These are phyloP conservation scores for Thecaphora frezii DNA, from an alignment of 1,284 basidiomycete species.

Conservation along the genomic window DNA sequence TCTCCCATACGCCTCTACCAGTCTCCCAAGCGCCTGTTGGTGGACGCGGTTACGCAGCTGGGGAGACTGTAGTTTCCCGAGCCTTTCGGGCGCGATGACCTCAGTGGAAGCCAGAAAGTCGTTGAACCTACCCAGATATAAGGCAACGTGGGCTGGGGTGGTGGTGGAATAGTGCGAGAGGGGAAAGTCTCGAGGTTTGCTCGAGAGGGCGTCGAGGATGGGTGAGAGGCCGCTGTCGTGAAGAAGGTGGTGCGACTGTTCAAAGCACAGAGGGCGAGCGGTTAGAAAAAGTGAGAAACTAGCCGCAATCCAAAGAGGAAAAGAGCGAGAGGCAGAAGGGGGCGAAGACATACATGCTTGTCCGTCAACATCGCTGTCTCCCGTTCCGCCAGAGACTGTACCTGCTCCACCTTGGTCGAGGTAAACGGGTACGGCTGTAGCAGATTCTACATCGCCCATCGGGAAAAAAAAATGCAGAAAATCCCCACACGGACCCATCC, in stretches of 20 bases:
- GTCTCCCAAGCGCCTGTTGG: slow-evolving; percentile 8
- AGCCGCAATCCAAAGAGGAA: no score
- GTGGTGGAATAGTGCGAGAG: slow-evolving; percentile 4
- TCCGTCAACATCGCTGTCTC: neutral
- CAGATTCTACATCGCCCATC: slow-evolving; percentile 1
- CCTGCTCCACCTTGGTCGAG: slow-evolving; percentile 6
- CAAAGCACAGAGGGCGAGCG: no score
- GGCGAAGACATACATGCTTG: neutral
- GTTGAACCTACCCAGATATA: slow-evolving; percentile 17
- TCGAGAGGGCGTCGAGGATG: slow-evolving; percentile 5
- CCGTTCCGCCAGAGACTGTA: slow-evolving; percentile 1
- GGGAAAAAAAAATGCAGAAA: no score
- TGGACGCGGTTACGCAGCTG: slow-evolving; percentile 21
- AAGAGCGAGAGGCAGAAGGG: neutral
- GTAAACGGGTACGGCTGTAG: slow-evolving; percentile 17
- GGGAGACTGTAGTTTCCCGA: slow-evolving; percentile 19
- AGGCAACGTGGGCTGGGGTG: slow-evolving; percentile 4
- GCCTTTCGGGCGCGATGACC: slow-evolving; percentile 20
- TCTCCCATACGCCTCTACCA: slow-evolving; percentile 20
- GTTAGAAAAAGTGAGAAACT: no score
- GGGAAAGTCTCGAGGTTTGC: neutral
- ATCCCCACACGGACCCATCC: no score
- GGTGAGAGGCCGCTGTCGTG: slow-evolving; percentile 8
- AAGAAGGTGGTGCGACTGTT: slow-evolving; percentile 12
- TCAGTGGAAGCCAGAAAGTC: slow-evolving; percentile 25